Percentiles rank a stretch among this genome's conserved stretches.
phyloP scores from a whole-genome alignment of 2,329 filamentous ascomycete species.

The Aureobasidium sp. region DNA sequence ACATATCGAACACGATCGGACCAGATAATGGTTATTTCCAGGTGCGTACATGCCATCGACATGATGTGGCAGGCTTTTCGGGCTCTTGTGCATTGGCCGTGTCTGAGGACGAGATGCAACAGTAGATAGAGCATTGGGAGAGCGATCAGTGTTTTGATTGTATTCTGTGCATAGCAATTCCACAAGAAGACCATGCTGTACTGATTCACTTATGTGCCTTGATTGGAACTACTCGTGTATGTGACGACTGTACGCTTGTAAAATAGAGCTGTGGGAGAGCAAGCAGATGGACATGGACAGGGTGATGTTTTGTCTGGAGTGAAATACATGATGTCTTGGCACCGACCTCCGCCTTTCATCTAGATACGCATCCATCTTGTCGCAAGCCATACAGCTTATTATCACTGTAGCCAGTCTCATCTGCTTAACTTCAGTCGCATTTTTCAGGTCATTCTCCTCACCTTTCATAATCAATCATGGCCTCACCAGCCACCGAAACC shows the following conservation, averaged over 20 bases:
- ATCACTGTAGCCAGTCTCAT: not conserved
- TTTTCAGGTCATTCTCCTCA: not conserved
- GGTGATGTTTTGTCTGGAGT: not conserved
- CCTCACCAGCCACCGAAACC: constrained; percentile 5
- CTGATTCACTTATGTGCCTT: no score
- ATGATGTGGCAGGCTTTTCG: not conserved
- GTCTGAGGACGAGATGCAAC: not conserved
- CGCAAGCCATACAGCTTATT: not conserved
- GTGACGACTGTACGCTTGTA: not conserved
- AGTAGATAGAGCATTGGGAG: no score
- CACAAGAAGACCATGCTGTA: no score
- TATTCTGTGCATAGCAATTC: no score
- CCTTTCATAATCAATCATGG: not conserved
- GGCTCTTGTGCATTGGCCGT: not conserved
- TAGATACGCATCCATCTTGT: not conserved
- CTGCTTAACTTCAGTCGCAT: not conserved
- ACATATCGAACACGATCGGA: no score
- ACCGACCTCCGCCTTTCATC: not conserved
- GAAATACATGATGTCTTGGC: not conserved
- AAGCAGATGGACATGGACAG: not conserved
- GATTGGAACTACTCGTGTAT: no score
- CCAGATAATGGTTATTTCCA: no score
- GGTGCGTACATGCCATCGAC: no score
- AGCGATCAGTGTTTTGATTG: no score
- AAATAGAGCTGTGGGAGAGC: not conserved